Evolutionary conservation across 768 basidiomycete species (phyloP), one percentile per base, ranked within the genome.

Genomic region (Russula brevipes): DNA sequence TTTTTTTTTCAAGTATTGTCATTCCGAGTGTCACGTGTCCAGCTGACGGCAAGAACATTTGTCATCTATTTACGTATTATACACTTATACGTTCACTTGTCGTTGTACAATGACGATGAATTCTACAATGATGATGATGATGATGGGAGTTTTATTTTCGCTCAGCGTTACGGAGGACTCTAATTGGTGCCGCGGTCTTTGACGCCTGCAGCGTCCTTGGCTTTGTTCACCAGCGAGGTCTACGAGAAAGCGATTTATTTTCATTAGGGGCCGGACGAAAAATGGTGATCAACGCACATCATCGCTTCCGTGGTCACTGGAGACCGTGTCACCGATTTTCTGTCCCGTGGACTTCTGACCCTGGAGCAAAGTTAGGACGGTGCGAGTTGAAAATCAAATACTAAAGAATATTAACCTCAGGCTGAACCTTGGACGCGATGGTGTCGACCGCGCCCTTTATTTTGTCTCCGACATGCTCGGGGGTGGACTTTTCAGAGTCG

Each of bases 401-500:
- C 12, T 45, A 5, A 5, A 24, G 24, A 24, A 19, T 36, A 45
- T 30, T 24, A 17, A 60, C 59, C 42, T 60, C 42, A 7, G 59
- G 59, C 51, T 60, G 59, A 16, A 36, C 8, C 11, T 53, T 53
- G 16, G 51, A 53, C 16, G 59, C 59, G 16, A 36, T 1, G 53
- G 51, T 11, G 35, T 60, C 59, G 19, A 6, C 19, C n/a, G 16
- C 24, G 4, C 42, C 59, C 42, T 60, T 60, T 1, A 53, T 2
- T 14, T 44, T 53, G 59, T 60, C 50, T 12, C 42, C 19, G 1
- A 60, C 16, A 0, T 60, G 59, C 51, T 60, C 59, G 33, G 36
- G 4, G 33, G 42, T 60, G 1, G 59, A 60, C 51, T 60, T 60
- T 17, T 45, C 33, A 17, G 50, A 52, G 51, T 60, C 59, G n/a